Conservation (phyloP, 768 basidiomycete species). For the Leucocoprinus sp. region DNA sequence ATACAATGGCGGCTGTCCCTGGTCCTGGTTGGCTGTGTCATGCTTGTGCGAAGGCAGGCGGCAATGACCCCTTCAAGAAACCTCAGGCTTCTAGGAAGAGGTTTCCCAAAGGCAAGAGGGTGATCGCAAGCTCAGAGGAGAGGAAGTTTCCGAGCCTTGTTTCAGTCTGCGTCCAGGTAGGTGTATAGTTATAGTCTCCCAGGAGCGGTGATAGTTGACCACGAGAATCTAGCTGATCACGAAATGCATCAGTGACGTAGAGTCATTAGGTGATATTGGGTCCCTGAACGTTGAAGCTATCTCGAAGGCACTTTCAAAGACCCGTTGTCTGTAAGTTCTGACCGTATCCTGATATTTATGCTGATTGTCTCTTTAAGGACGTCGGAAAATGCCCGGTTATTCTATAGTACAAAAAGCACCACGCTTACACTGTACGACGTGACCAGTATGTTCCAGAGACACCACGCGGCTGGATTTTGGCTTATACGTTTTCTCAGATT, state of each 20-base stretch:
- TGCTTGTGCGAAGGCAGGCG: conserved; percentile 69
- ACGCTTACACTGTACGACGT: conserved; percentile 78
- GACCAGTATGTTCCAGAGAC: conserved; percentile 57
- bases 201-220: background rate
- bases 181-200: conserved; percentile 11
- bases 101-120: conserved; percentile 56
- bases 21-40: conserved; percentile 81
- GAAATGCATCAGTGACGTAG: conserved; percentile 82
- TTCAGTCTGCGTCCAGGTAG: conserved; percentile 73
- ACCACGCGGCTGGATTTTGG: background rate
- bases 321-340: conserved; percentile 66
- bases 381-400: conserved; percentile 69
- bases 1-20: conserved; percentile 67
- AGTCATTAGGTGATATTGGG: conserved; percentile 84
- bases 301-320: conserved; percentile 73
- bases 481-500: conserved; percentile 34
- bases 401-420: conserved; percentile 69
- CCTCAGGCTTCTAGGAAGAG: conserved; percentile 51
- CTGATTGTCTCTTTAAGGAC: conserved; percentile 38
- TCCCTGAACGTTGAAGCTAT: conserved; percentile 78
- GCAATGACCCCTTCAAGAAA: conserved; percentile 84
- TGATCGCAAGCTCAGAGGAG: conserved; percentile 62
- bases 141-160: conserved; percentile 63
- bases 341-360: conserved; percentile 1
- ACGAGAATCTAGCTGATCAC: conserved; percentile 62